Conservation (phyloP, 2,329 filamentous ascomycete species). For the Hypoxylon sp. region DNA sequence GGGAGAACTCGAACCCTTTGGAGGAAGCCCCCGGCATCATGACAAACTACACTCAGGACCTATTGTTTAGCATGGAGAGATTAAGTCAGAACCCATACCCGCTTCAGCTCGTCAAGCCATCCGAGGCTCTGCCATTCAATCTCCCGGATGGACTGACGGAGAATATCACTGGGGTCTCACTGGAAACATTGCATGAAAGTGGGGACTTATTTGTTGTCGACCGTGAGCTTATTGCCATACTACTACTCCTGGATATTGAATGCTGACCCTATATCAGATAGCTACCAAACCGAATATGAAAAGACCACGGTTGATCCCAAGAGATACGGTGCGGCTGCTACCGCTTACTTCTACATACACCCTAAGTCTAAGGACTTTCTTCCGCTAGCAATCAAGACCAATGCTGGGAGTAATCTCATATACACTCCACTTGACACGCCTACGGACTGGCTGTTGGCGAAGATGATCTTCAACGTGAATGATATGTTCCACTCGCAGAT, state of each 20-base stretch:
- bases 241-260: not conserved
- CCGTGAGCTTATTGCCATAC: not conserved
- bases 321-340: not conserved
- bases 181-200: not conserved
- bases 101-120: conserved; percentile 43
- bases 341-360: not conserved
- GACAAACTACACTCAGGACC: conserved; percentile 54
- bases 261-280: not conserved
- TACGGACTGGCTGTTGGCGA: conserved; percentile 58
- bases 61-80: conserved; percentile 56
- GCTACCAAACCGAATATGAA: not conserved
- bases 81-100: conserved; percentile 52
- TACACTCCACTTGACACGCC: conserved; percentile 55
- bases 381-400: conserved; percentile 55
- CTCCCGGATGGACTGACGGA: not conserved
- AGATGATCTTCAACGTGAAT: conserved; percentile 48
- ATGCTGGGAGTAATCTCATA: conserved; percentile 53
- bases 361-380: conserved; percentile 51
- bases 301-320: not conserved
- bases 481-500: conserved; percentile 56
- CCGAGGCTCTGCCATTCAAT: conserved; percentile 12
- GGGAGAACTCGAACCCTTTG: conserved; percentile 16
- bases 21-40: conserved; percentile 46
- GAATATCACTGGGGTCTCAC: not conserved
- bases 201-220: not conserved